A percentile compares a stretch with the other conserved stretches of the same genome.
phyloP scores from a whole-genome alignment of 192 early-diverging fungal genomes.

The Diversispora epigaea region DNA sequence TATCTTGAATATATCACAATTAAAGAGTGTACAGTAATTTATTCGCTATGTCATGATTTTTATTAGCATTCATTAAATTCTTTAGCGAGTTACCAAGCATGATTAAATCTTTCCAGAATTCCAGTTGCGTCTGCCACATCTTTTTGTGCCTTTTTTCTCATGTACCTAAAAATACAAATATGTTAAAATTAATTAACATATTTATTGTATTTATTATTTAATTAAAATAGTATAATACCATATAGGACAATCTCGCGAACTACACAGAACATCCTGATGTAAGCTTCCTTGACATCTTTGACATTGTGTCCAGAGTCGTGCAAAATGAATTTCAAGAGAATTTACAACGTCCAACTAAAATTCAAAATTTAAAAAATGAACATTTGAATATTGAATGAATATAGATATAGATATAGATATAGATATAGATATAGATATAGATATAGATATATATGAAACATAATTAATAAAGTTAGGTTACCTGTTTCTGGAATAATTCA shows the following conservation, averaged over 20 bases:
- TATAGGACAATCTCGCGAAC: constrained; percentile 94
- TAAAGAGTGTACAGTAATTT: too few species aligned
- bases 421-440: neutral
- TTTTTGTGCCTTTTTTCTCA: constrained; percentile 96
- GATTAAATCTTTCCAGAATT: constrained; percentile 74
- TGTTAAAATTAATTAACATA: neutral
- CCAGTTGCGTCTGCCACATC: constrained; percentile 76
- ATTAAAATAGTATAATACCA: constrained; percentile 59
- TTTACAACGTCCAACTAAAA: constrained; percentile 58
- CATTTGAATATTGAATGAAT: too few species aligned
- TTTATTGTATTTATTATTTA: neutral
- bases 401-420: neutral
- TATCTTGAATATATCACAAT: too few species aligned
- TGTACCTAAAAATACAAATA: constrained; percentile 43
- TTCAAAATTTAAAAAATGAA: too few species aligned
- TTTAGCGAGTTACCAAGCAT: constrained; percentile 48
- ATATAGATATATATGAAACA: neutral
- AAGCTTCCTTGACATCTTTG: constrained; percentile 94
- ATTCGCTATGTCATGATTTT: too few species aligned
- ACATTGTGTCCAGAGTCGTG: constrained; percentile 96
- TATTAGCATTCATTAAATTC: too few species aligned
- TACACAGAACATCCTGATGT: constrained; percentile 95
- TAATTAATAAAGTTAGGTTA: neutral
- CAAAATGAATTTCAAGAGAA: constrained; percentile 72
- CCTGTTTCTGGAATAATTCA: constrained; percentile 78